Evolutionary conservation across 202 grass and related monocot species (phyloP), one percentile per base, ranked within the genome.

Genomic region (Saccharum hybrid): DNA sequence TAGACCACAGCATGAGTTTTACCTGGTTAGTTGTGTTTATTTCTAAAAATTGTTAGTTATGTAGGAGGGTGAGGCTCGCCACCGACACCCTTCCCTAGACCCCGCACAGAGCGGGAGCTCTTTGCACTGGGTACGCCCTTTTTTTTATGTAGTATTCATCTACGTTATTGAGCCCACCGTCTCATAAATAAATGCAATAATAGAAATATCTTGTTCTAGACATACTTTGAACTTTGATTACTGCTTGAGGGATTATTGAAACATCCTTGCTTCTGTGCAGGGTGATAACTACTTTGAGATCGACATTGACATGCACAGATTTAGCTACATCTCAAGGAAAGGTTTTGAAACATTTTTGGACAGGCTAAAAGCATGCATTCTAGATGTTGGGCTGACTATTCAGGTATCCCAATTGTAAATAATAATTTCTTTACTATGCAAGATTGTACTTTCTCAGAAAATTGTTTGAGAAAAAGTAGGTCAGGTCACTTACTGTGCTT

Each of bases 301-400:
- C 54, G 96, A 99, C 88, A 89, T 99, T 85, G 96, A 99, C 67
- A 96, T 99, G 96, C 96, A 99, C 89, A 92, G 96, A 87, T 99
- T 99, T 86, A 94, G 96, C 80, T 99, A 99, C 86, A 99, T 99
- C 56, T 94, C 93, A 56, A 90, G 96, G 82, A 99, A 99, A 88
- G 96, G 96, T 86, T 99, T 99, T 52, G 93, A 91, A 85, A 81
- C 93, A 73, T 99, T 99, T 75, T 87, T 99, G 33, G 90, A 99
- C 84, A 93, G 96, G 81, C 80, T 99, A 64, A 99, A 96, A 84
- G 79, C 90, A 64, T 99, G 96, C 2, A 62, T 86, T 71, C 33
- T 99, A 68, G 96, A 99, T 86, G 89, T 99, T 56, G 96, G 96
- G 42, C 88, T 99, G 69, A 99, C 93, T 51, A 99, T 99, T 88